Evolutionary conservation across 2,329 filamentous ascomycete species (phyloP).

Genomic region (Corynespora cassiicola): DNA sequence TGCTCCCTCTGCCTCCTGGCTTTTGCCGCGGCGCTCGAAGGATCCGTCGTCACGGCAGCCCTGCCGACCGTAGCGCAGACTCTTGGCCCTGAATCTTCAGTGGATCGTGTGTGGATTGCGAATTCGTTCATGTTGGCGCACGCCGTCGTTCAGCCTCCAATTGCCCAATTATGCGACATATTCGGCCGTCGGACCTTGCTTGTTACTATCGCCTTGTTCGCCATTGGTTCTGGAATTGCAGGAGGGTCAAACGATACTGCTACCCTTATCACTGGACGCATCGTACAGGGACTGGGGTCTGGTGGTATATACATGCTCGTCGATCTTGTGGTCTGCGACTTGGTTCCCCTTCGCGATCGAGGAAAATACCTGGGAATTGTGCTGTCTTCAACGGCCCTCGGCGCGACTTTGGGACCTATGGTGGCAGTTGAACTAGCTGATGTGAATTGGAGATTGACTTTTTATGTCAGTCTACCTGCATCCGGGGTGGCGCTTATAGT

Average conservation of each 20-base stretch:
- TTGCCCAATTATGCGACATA: conserved; percentile 16
- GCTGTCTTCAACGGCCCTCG: conserved; percentile 10
- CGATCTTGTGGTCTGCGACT: conserved; percentile 55
- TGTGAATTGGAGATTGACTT: conserved; percentile 52
- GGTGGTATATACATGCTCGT: conserved; percentile 51
- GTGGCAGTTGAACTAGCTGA: conserved; percentile 22
- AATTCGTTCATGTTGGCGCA: conserved; percentile 4
- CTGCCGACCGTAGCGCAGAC: conserved; percentile 41
- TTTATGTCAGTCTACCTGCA: conserved; percentile 41
- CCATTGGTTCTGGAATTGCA: conserved; percentile 58
- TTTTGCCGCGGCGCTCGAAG: conserved; percentile 35
- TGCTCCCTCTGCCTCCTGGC: conserved; percentile 28
- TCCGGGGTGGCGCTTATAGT: conserved; percentile 21
- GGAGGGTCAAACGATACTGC: conserved; percentile 52
- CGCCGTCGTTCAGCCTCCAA: conserved; percentile 7
- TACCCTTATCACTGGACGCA: conserved; percentile 60
- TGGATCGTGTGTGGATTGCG: conserved; percentile 14
- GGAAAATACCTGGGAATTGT: conserved; percentile 41
- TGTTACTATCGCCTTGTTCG: conserved; percentile 51
- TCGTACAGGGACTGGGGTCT: conserved; percentile 58
- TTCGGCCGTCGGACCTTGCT: conserved; percentile 53
- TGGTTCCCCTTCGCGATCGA: conserved; percentile 53
- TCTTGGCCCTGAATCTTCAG: conserved; percentile 21
- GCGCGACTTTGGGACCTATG: conserved; percentile 18
- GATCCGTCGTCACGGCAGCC: conserved; percentile 41